Evolutionary conservation across 495 filamentous ascomycete genomes (phyloP).

Genomic region (Pseudevernia furfuracea): DNA sequence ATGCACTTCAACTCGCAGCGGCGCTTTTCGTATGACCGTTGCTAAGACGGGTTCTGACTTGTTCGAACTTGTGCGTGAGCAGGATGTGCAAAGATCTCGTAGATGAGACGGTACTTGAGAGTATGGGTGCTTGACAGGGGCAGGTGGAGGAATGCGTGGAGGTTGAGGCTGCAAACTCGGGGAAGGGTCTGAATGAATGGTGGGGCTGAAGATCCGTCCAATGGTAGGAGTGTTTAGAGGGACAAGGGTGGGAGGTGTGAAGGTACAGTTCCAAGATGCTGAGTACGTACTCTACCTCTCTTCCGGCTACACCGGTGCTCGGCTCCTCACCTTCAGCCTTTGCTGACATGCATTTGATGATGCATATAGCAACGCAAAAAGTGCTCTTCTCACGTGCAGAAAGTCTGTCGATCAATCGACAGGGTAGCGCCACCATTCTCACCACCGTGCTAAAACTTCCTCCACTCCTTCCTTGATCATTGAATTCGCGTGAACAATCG

Average conservation of each 20-base stretch:
- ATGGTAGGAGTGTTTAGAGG: background rate
- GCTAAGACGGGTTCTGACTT: background rate
- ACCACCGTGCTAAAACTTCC: background rate
- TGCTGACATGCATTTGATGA: conserved; percentile 2
- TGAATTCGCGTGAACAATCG: background rate
- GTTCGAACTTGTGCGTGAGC: background rate
- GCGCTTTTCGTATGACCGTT: no score
- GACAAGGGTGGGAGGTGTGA: background rate
- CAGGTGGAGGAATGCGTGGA: background rate
- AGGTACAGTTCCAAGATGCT: background rate
- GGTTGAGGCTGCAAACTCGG: background rate
- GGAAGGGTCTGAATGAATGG: background rate
- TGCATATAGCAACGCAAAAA: background rate
- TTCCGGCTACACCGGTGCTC: background rate
- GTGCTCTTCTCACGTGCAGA: background rate
- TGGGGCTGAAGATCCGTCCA: background rate
- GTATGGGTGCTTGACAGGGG: background rate
- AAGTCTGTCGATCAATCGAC: background rate
- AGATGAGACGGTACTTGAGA: background rate
- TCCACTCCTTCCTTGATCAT: background rate
- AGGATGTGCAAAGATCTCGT: background rate
- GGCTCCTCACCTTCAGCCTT: background rate
- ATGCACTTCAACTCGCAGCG: no score
- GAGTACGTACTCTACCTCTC: background rate
- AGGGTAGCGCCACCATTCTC: background rate